phyloP scores from a whole-genome alignment of 306 rosid species.

The Pueraria montana region DNA sequence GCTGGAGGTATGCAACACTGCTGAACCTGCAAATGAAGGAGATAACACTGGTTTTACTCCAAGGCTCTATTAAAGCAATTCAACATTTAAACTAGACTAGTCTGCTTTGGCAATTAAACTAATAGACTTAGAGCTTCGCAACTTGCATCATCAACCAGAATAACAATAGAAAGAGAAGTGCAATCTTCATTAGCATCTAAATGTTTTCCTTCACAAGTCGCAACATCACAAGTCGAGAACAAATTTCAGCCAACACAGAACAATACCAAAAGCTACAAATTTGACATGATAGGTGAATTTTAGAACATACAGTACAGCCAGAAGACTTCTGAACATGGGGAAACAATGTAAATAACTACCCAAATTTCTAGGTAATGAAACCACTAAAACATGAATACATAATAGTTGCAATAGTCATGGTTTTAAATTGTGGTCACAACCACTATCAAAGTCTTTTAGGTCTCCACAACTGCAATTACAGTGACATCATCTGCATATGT shows the following conservation, averaged over 20 bases:
- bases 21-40: conserved; percentile 62
- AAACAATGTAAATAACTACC: conserved; percentile 12
- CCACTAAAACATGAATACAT: conserved; percentile 9
- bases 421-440: not conserved
- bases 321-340: not conserved
- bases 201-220: no score
- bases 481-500: not conserved
- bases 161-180: not conserved
- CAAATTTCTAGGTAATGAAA: not conserved
- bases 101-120: not conserved
- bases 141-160: conserved; percentile 34
- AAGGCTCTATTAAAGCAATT: conserved; percentile 13
- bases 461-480: not conserved
- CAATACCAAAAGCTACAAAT: conserved; percentile 21
- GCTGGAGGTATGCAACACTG: conserved; percentile 88
- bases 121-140: not conserved
- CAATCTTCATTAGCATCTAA: not conserved
- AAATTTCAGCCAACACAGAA: conserved; percentile 16
- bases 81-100: conserved; percentile 5
- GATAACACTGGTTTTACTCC: conserved; percentile 34
- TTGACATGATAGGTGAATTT: conserved; percentile 2
- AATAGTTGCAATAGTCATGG: not conserved
- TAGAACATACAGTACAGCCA: not conserved
- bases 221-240: conserved; percentile 20
- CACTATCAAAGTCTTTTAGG: not conserved